Evolutionary conservation across 331 rosid species (phyloP).

Genomic region (Prunus yedoensis): DNA sequence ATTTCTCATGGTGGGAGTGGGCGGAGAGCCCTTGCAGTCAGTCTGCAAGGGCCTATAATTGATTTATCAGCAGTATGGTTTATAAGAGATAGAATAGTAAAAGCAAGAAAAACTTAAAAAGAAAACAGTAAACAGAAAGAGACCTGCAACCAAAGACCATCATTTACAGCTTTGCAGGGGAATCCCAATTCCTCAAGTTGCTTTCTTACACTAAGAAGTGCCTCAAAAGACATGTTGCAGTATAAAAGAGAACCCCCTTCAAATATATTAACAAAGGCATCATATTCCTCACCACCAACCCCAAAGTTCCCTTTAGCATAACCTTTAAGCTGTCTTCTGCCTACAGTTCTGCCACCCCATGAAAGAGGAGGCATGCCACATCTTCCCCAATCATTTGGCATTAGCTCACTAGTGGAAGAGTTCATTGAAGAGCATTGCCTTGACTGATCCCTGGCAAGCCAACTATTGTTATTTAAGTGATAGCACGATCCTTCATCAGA

Average conservation of each 20-base stretch:
- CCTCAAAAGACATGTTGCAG: slow-evolving; percentile 95
- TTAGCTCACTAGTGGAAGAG: slow-evolving; percentile 59
- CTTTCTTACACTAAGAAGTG: slow-evolving; percentile 83
- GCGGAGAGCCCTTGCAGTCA: background rate
- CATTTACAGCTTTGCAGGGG: slow-evolving; percentile 98
- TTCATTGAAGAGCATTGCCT: slow-evolving; percentile 61
- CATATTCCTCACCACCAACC: slow-evolving; percentile 71
- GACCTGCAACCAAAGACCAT: slow-evolving; percentile 98
- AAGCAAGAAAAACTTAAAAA: background rate
- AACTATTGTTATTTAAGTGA: slow-evolving; percentile 61
- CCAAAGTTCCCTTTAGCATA: slow-evolving; percentile 55
- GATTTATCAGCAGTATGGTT: background rate
- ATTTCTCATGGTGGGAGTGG: background rate
- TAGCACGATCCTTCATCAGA: slow-evolving; percentile 78
- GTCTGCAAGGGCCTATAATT: background rate
- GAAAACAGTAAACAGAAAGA: slow-evolving; percentile 18
- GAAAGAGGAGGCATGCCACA: slow-evolving; percentile 67
- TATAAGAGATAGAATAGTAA: background rate
- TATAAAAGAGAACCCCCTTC: slow-evolving; percentile 94
- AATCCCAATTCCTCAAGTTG: slow-evolving; percentile 91
- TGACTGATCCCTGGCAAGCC: slow-evolving; percentile 68
- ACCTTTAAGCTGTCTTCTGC: slow-evolving; percentile 73
- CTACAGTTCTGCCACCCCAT: slow-evolving; percentile 86
- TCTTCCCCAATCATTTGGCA: slow-evolving; percentile 84
- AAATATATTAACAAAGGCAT: slow-evolving; percentile 77